phyloP scores from a whole-genome alignment of 2,329 filamentous ascomycete species.

The Ophiognomonia clavigignenti-juglandacearum region DNA sequence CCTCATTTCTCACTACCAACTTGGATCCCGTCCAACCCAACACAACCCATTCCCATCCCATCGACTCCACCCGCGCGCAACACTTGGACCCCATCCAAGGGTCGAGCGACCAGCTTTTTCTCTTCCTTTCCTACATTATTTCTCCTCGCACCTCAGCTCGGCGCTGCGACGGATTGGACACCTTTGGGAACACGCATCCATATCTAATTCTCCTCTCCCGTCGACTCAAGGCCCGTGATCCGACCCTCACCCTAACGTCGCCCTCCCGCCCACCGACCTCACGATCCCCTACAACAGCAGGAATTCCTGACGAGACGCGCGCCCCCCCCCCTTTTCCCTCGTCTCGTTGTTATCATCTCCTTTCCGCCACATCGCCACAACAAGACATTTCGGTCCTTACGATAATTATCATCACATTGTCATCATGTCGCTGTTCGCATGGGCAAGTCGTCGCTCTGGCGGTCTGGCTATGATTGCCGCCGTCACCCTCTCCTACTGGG shows the following conservation, averaged over 20 bases:
- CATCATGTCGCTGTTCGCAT: slow-evolving; percentile 48
- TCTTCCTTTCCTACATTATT: slow-evolving; percentile 19
- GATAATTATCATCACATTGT: slow-evolving; percentile 18
- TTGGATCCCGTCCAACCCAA: slow-evolving; percentile 6
- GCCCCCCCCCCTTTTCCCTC: background rate
- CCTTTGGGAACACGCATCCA: slow-evolving; percentile 3
- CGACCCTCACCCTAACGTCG: background rate
- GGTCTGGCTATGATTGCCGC: slow-evolving; percentile 50
- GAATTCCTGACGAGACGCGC: slow-evolving; percentile 12
- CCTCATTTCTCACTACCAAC: slow-evolving; percentile 19
- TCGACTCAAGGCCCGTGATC: background rate
- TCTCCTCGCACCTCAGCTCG: slow-evolving; percentile 5
- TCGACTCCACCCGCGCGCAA: slow-evolving; percentile 20
- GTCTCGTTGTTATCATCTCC: slow-evolving; percentile 13
- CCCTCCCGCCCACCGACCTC: slow-evolving; percentile 6
- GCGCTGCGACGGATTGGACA: background rate
- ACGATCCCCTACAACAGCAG: too few relatives aligned
- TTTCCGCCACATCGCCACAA: slow-evolving; percentile 16
- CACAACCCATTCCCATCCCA: background rate
- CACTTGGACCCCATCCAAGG: slow-evolving; percentile 15
- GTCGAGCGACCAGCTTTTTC: slow-evolving; percentile 17
- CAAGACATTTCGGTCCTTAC: slow-evolving; percentile 16
- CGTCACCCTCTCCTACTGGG: slow-evolving; percentile 47
- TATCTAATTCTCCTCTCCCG: slow-evolving; percentile 11
- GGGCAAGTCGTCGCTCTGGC: slow-evolving; percentile 49